Conservation (phyloP, 805 yeast species). For the Suhomyces emberorum region DNA sequence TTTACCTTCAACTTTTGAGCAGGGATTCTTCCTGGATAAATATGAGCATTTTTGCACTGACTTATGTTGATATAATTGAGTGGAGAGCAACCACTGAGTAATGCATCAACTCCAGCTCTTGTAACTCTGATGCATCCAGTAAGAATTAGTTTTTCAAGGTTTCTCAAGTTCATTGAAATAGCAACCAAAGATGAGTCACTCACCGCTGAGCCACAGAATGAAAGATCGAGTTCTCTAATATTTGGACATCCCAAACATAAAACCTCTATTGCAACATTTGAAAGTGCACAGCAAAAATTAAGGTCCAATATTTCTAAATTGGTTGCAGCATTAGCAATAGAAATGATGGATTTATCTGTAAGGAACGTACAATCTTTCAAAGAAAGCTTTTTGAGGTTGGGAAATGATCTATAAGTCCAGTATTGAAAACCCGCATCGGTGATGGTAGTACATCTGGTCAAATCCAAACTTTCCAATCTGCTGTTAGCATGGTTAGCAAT, state of each 20-base stretch:
- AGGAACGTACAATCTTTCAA: conserved; percentile 73
- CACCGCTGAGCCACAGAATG: conserved; percentile 79
- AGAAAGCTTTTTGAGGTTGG: conserved; percentile 48
- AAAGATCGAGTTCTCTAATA: conserved; percentile 51
- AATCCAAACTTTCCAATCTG: conserved; percentile 52
- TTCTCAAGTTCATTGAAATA: conserved; percentile 51
- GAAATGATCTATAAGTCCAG: conserved; percentile 60
- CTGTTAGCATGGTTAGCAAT: conserved; percentile 57
- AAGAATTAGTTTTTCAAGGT: conserved; percentile 47
- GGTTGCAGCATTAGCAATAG: conserved; percentile 60
- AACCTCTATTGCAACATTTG: conserved; percentile 66
- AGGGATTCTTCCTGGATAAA: conserved; percentile 56
- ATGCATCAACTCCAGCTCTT: conserved; percentile 69
- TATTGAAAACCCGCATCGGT: conserved; percentile 69
- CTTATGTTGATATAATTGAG: conserved; percentile 56
- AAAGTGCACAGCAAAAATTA: conserved; percentile 72
- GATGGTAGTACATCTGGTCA: conserved; percentile 74
- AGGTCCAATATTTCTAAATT: conserved; percentile 55
- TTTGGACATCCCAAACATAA: conserved; percentile 63
- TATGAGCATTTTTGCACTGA: conserved; percentile 69
- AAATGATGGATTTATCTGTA: conserved; percentile 60
- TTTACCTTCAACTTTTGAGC: conserved; percentile 53
- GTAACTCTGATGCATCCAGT: conserved; percentile 77
- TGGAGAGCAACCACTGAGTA: conserved; percentile 53
- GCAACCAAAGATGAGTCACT: conserved; percentile 66